Conservation (phyloP, 306 rosid genomes). For the Vicia villosa region DNA sequence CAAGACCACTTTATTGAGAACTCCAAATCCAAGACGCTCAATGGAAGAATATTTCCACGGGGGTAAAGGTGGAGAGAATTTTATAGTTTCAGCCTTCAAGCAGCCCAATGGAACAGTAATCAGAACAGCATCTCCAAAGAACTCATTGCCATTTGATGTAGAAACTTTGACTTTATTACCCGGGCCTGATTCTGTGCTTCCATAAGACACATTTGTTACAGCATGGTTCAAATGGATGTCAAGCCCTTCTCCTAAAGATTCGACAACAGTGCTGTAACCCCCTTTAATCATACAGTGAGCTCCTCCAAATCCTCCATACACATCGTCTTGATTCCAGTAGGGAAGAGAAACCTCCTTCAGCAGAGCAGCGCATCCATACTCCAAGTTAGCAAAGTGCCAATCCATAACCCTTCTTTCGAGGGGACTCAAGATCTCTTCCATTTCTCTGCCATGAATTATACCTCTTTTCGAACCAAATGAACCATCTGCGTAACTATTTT, state of each 20-base stretch:
- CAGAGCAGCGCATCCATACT: conserved; percentile 95
- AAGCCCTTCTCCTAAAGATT: conserved; percentile 89
- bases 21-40: conserved; percentile 91
- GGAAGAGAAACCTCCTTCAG: conserved; percentile 96
- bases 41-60: conserved; percentile 86
- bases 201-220: conserved; percentile 77
- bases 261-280: conserved; percentile 86
- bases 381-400: conserved; percentile 98
- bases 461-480: conserved; percentile 37
- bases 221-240: conserved; percentile 66
- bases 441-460: conserved; percentile 18
- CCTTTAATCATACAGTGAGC: conserved; percentile 99
- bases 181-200: conserved; percentile 50
- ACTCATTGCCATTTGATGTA: conserved; percentile 71
- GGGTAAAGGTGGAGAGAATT: conserved; percentile 88
- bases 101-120: conserved; percentile 98
- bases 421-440: conserved; percentile 70
- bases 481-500: conserved; percentile 40
- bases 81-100: conserved; percentile 87
- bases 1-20: conserved; percentile 86
- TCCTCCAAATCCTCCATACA: conserved; percentile 98
- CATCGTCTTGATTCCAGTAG: conserved; percentile 97
- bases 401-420: conserved; percentile 98
- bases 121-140: conserved; percentile 83
- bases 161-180: conserved; percentile 66